Evolutionary conservation across 2,329 filamentous ascomycete species (phyloP).

Genomic region (Ustulina deusta): DNA sequence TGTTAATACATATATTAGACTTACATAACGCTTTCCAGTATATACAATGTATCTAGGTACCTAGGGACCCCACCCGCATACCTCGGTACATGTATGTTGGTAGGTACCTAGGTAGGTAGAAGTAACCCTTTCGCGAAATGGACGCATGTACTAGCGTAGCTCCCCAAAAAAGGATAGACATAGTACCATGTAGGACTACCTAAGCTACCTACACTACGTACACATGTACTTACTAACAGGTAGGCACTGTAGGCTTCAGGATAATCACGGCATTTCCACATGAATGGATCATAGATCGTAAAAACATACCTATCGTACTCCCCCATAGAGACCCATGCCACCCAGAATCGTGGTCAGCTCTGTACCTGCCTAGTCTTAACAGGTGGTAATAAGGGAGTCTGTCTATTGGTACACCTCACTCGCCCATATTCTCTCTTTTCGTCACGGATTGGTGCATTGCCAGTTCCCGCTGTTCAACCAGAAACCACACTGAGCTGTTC

Average conservation of each 20-base stretch:
- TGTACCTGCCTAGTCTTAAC: conserved; percentile 7
- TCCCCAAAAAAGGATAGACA: not conserved
- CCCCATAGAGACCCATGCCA: conserved; percentile 23
- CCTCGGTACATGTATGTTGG: too few species aligned
- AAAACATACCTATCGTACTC: conserved; percentile 6
- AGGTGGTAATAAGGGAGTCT: conserved; percentile 9
- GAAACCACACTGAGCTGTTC: conserved; percentile 27
- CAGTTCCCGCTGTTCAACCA: conserved; percentile 1
- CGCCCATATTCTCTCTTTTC: conserved; percentile 1
- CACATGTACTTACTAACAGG: not conserved
- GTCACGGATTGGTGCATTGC: conserved; percentile 14
- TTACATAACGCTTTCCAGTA: too few species aligned
- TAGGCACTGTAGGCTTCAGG: not conserved
- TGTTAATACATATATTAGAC: too few species aligned
- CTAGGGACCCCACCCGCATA: too few species aligned
- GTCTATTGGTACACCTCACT: conserved; percentile 14
- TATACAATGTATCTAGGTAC: not conserved
- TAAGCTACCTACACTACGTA: not conserved
- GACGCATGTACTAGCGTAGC: not conserved
- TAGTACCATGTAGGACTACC: not conserved
- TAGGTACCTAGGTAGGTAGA: not conserved
- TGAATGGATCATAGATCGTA: conserved; percentile 14
- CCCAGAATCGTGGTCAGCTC: conserved; percentile 13
- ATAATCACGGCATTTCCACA: conserved; percentile 19
- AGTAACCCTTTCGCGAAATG: conserved; percentile 3